Conservation (phyloP, 2,329 filamentous ascomycete species). For the Penicillium sp. region DNA sequence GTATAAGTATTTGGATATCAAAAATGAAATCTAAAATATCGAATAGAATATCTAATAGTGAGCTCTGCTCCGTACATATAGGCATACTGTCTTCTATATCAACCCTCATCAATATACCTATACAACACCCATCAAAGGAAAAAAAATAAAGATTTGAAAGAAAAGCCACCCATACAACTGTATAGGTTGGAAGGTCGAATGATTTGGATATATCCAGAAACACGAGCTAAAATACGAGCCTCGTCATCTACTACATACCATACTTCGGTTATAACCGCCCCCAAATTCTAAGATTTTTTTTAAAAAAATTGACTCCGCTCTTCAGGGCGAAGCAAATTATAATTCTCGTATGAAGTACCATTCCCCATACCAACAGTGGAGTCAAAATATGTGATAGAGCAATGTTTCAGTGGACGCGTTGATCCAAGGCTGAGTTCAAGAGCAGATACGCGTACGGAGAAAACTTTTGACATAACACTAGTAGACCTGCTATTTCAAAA, state of each 20-base stretch:
- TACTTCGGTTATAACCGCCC: not conserved
- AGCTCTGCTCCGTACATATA: too few relatives aligned
- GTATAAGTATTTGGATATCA: not conserved
- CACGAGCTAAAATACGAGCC: not conserved
- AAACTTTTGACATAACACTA: not conserved
- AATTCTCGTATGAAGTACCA: not conserved
- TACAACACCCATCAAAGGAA: not conserved
- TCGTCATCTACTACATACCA: not conserved
- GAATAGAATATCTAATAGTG: too few relatives aligned
- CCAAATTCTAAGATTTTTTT: not conserved
- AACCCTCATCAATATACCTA: too few relatives aligned
- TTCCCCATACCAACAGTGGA: not conserved
- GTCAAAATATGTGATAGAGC: not conserved
- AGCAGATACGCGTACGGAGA: not conserved
- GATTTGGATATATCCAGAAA: not conserved
- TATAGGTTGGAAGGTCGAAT: not conserved
- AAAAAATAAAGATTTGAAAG: not conserved
- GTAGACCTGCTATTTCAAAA: slow-evolving; percentile 25
- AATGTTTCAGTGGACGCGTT: too few relatives aligned
- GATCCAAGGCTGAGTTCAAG: not conserved
- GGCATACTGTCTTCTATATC: too few relatives aligned
- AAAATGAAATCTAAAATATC: too few relatives aligned
- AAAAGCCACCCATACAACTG: not conserved
- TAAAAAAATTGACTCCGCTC: not conserved
- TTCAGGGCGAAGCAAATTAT: not conserved